Conservation (phyloP, 2,329 filamentous ascomycete genomes). For the Fulvia fulva region DNA sequence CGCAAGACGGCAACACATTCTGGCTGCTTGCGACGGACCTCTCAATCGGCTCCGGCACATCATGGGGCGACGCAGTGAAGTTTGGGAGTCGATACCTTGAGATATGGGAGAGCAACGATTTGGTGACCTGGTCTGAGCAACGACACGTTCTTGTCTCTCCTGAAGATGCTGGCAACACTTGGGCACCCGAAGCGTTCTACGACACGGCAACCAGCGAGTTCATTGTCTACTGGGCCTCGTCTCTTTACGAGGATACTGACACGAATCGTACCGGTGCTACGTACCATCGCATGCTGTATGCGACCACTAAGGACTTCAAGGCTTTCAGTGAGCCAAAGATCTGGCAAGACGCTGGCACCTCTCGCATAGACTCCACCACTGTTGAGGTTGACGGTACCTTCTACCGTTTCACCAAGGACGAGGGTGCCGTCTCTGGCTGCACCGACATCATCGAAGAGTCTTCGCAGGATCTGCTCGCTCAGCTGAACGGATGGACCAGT, state of each 20-base stretch:
- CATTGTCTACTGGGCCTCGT: slow-evolving; percentile 48
- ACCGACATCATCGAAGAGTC: slow-evolving; percentile 54
- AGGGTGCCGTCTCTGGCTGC: slow-evolving; percentile 49
- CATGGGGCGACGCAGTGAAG: slow-evolving; percentile 48
- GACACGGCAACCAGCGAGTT: slow-evolving; percentile 45
- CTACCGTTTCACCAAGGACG: slow-evolving; percentile 56
- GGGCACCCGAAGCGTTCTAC: slow-evolving; percentile 56
- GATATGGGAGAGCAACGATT: slow-evolving; percentile 51
- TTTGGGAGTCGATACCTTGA: slow-evolving; percentile 50
- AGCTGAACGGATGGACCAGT: slow-evolving; percentile 42
- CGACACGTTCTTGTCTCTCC: slow-evolving; percentile 50
- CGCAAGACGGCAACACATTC: slow-evolving; percentile 49
- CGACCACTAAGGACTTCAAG: slow-evolving; percentile 53
- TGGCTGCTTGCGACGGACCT: slow-evolving; percentile 52
- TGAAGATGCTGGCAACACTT: slow-evolving; percentile 50
- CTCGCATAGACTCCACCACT: slow-evolving; percentile 53
- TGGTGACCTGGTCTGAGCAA: slow-evolving; percentile 50
- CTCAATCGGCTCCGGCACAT: slow-evolving; percentile 53
- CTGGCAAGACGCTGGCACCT: slow-evolving; percentile 50
- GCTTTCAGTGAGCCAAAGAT: slow-evolving; percentile 51
- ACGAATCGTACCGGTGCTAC: slow-evolving; percentile 47
- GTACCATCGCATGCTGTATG: slow-evolving; percentile 55
- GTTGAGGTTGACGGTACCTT: slow-evolving; percentile 42
- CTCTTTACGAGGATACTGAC: slow-evolving; percentile 47
- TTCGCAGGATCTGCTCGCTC: slow-evolving; percentile 41